Evolutionary conservation across 2,329 filamentous ascomycete genomes (phyloP), one percentile per base, ranked within the genome.

Genomic region (Cladosporium sp.): DNA sequence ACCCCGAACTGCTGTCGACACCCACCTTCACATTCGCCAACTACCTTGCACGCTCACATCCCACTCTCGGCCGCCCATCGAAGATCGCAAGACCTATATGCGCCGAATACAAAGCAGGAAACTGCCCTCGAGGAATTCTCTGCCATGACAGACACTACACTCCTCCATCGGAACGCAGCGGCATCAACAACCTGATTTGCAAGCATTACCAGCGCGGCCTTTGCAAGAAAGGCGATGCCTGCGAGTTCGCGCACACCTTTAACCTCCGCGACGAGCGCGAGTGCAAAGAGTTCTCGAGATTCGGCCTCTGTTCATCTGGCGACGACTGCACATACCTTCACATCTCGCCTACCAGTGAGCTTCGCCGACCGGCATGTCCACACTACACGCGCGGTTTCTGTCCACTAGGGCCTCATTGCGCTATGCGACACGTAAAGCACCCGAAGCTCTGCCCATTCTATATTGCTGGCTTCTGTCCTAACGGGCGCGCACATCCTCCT

Each of bases 211-310:
- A 97, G 69, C 90, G 95, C 63, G 93, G 92, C 0, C 84, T 99
- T 19, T 99, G 94, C 81, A 99, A 99, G 73, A 97, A 97, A 76
- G 94, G 93, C 68, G 88, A 97, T 70, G 85, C 86, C 65, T 99
- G 94, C 85, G 94, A 99, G 78, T 99, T 97, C 69, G 80, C 97
- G 49, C 94, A 99, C 80, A 94, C 97, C 76, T 99, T 97, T 80
- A 97, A 99, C 76, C 83, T 99, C 65, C 87, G 94, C 62, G 92
- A 94, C 74, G 97, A 97, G 91, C 92, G 94, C 62, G 94, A 97
- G 77, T 99, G 94, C 77, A 96, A 96, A 70, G 96, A 96, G 75
- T 97, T 93, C 76, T 87, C 91, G 58, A 84, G 91, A 60, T 96
- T 94, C 70, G 91, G 91, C 57, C 97, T 95, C 73, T 99, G 94